Evolutionary conservation across 805 yeast genomes (phyloP).

Genomic region (Kurtzmaniella fragi): DNA sequence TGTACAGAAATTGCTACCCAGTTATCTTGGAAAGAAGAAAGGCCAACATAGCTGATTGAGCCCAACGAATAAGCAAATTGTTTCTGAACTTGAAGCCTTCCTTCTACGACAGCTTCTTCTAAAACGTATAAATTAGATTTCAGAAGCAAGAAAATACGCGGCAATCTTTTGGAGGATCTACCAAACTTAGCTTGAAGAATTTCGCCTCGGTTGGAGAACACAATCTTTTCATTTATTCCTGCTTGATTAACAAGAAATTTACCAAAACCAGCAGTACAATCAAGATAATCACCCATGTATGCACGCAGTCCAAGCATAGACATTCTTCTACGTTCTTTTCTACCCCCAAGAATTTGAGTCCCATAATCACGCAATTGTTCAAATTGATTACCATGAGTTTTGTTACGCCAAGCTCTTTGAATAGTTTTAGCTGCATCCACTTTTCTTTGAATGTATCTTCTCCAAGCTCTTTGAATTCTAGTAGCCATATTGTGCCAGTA

Average conservation of each 20-base stretch:
- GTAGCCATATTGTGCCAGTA: slow-evolving; percentile 99
- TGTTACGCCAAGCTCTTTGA: slow-evolving; percentile 79
- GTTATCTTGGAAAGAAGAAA: slow-evolving; percentile 81
- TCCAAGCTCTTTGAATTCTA: slow-evolving; percentile 94
- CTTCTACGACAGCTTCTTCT: slow-evolving; percentile 65
- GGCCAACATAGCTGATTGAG: slow-evolving; percentile 54
- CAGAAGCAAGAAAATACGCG: slow-evolving; percentile 70
- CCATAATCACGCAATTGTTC: slow-evolving; percentile 87
- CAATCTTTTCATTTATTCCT: slow-evolving; percentile 64
- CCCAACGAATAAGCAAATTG: slow-evolving; percentile 62
- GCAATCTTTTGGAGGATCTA: slow-evolving; percentile 76
- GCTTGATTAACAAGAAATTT: slow-evolving; percentile 64
- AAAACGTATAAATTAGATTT: slow-evolving; percentile 58
- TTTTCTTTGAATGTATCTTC: slow-evolving; percentile 74
- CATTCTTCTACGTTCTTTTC: slow-evolving; percentile 87
- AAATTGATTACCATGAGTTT: slow-evolving; percentile 73
- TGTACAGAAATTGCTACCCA: slow-evolving; percentile 74
- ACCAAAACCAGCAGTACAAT: slow-evolving; percentile 74
- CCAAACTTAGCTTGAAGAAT: slow-evolving; percentile 83
- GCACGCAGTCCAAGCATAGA: slow-evolving; percentile 84
- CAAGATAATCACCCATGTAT: slow-evolving; percentile 91
- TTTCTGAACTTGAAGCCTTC: slow-evolving; percentile 46
- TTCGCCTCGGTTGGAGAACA: slow-evolving; percentile 81
- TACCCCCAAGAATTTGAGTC: slow-evolving; percentile 57
- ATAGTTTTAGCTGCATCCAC: slow-evolving; percentile 80